Conservation (phyloP, 352 stramenopile genomes). For the Phytophthora palmivora region DNA sequence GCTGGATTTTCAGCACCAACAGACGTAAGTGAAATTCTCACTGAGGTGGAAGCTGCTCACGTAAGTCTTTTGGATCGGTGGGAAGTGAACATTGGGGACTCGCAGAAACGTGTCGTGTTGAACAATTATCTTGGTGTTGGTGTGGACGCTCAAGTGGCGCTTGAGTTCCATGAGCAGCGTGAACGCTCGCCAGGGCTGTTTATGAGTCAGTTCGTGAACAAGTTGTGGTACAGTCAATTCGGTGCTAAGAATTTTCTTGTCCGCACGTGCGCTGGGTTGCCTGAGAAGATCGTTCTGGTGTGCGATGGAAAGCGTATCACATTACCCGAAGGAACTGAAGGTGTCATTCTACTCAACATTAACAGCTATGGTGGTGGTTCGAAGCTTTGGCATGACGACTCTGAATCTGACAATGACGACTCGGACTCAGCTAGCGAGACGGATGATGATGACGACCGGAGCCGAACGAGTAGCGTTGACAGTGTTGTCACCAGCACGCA, state of each 20-base stretch:
- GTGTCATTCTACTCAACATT: slow-evolving; percentile 90
- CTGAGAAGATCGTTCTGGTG: slow-evolving; percentile 76
- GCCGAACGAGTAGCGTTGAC: slow-evolving; percentile 34
- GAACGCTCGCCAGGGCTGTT: slow-evolving; percentile 89
- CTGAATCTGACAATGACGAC: slow-evolving; percentile 64
- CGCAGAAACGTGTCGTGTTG: slow-evolving; percentile 65
- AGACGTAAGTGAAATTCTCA: slow-evolving; percentile 71
- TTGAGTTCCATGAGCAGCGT: slow-evolving; percentile 92
- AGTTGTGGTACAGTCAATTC: slow-evolving; percentile 92
- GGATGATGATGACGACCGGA: slow-evolving; percentile 47
- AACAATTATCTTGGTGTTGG: slow-evolving; percentile 91
- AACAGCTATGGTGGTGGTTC: slow-evolving; percentile 89
- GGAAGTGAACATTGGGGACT: slow-evolving; percentile 70
- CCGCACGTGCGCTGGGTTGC: slow-evolving; percentile 79
- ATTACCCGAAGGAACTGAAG: slow-evolving; percentile 80
- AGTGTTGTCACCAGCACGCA: slow-evolving; percentile 26
- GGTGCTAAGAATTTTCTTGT: slow-evolving; percentile 90
- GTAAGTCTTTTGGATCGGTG: slow-evolving; percentile 82
- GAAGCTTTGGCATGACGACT: slow-evolving; percentile 89
- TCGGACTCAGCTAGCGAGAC: slow-evolving; percentile 52
- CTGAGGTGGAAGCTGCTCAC: slow-evolving; percentile 74
- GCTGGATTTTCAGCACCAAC: slow-evolving; percentile 86
- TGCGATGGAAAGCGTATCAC: slow-evolving; percentile 80
- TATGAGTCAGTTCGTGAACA: slow-evolving; percentile 92
- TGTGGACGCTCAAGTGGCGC: slow-evolving; percentile 90